Base-by-base conservation (phyloP, 495 filamentous ascomycete genomes). In the Neurospora sp. region DNA sequence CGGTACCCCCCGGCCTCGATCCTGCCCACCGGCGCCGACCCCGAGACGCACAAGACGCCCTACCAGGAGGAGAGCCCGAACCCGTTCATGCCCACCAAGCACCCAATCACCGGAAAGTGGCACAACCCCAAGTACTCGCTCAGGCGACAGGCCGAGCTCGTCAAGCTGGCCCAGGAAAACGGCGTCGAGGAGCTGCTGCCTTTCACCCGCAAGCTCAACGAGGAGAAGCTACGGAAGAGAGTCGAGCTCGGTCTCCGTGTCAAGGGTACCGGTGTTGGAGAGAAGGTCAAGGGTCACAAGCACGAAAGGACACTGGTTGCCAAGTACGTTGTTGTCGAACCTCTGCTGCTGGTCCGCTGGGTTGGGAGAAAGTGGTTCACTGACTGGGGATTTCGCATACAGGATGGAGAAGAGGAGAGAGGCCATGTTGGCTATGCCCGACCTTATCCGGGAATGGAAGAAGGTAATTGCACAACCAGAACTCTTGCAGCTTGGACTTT, bases 401-500 rank as follows among this genome's bases (percentile, higher is more conserved):
- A 90, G 91, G 81, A 87, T 98, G 85, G 94, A 97, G 81, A 89
- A 91, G 84, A 88, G 94, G 80, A 91, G 90, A 86, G 86, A 92
- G 82, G 96, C 96, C 70, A 98, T 99, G 94, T 79, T 93, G 84
- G 90, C 88, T 72, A 99, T 99, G 96, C 93, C 94, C 74, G 86
- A 90, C 77, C 88, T 97, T 84, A 90, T 99, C 76, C 86, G 91
- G 81, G 85, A 90, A 82, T 99, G 96, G 96, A 96, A 97, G 84
- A 90, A 93, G 91, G 94, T 96, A 81, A 70, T 59, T 68, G 7
- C 12, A 53, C 27, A 31, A 31, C 45, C 6, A 0, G 9, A 20
- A 10, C 7, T n/a, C 35, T 70, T 53, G 3, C 42, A 8, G 20
- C 5, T 71, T 18, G 35, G 20, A 59, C 20, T 3, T 3, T 31